Percentiles rank a stretch among this genome's conserved stretches.
phyloP scores from a whole-genome alignment of 192 early-diverging fungal species.

The Chytriomyces sp. region DNA sequence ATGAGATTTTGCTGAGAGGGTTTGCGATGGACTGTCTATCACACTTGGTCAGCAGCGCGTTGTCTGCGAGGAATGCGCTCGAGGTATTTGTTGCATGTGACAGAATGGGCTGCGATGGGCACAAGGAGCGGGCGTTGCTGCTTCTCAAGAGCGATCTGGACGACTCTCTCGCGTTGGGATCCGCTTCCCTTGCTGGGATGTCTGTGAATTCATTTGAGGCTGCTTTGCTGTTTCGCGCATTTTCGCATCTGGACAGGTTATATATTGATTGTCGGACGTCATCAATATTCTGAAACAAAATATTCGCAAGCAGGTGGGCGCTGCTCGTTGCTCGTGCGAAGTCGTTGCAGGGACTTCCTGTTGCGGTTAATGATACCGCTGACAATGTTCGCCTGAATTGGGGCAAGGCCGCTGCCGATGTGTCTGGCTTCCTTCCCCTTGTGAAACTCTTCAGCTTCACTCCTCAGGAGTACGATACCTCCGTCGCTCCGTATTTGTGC shows the following conservation, averaged over 20 bases:
- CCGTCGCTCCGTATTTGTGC: background rate
- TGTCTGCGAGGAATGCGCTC: background rate
- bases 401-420: background rate
- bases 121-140: background rate
- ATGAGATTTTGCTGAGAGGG: background rate
- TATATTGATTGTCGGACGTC: too few relatives aligned
- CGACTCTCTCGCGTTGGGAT: background rate
- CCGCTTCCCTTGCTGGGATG: background rate
- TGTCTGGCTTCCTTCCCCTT: background rate
- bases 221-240: background rate
- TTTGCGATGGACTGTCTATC: background rate
- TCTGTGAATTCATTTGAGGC: background rate
- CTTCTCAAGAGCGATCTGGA: background rate
- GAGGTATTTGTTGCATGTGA: background rate
- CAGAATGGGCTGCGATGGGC: background rate
- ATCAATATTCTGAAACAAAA: too few relatives aligned
- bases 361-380: background rate
- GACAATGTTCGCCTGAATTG: background rate
- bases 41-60: background rate
- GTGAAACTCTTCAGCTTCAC: background rate
- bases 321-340: background rate
- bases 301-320: background rate
- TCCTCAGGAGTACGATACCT: background rate
- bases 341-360: background rate
- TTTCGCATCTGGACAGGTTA: background rate